Base-by-base conservation (phyloP, 75 land plant species). In the Sequoia sempervirens region DNA sequence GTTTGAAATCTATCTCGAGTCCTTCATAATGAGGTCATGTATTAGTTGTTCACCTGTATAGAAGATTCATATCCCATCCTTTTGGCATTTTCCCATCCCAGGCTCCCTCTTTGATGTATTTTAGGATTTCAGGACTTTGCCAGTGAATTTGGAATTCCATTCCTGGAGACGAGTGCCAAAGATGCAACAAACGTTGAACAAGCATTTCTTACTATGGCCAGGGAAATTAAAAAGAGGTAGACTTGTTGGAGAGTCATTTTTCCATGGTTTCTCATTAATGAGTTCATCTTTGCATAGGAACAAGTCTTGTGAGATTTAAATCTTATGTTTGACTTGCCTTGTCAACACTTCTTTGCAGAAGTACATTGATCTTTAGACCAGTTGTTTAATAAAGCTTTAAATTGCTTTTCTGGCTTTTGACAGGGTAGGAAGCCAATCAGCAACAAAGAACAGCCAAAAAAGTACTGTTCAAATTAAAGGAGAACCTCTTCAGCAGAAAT, bases 121-220 rank as follows among this genome's bases (percentile, higher is more conserved):
- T 81, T 18, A 14, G 47, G 72, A 66, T 13, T 85, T 52, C 89
- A 95, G 97, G 98, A 92, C 26, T 92, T 94, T 85, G 98, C 96
- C 13, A 93, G 91, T 85, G 96, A 94, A 84, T 88, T 93, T 78
- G 96, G 98, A 23, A 94, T 96, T 72, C 95, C 98, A 79, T 94
- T 96, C 88, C 89, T 96, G 66, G 98, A 96, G 89, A 96, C 98
- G 69, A 96, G 98, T 91, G 98, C 98, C 40, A 96, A 96, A 86
- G 93, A 96, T 81, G 91, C 97, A 26, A 94, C 89, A 41, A 95
- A 95, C 82, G 97, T 95, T 80, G 97, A 95, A 83, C 89, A 94
- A 84, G 98, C 96, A 81, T 96, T 96, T 85, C 84, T 96, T 79
- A 96, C 96, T 8, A 96, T 96, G 98, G 95, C 96, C 84, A 89